Evolutionary conservation across 2,329 filamentous ascomycete genomes (phyloP), one percentile per base, ranked within the genome.

Genomic region (Aspergillus novoparasiticus): DNA sequence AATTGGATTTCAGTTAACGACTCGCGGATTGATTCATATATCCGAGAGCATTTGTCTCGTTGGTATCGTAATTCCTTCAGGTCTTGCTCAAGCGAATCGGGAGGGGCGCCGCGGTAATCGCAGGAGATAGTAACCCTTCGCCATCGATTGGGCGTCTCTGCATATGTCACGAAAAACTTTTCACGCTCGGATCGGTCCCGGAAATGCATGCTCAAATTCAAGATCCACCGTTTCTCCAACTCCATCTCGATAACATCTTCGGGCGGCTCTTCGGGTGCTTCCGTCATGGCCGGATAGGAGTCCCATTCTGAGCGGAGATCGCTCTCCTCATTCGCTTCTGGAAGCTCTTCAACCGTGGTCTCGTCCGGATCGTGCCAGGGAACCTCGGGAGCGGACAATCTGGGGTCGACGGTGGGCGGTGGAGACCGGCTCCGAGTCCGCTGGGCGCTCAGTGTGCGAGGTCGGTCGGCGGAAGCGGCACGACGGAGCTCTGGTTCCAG

Each of bases 131-230:
- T 98, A 57, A 99, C 90, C 57, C 94, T 86, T 60, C 93, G 88
- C 92, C 94, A 97, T 65, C 87, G 83, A 66, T 87, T 90, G 5
- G 92, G 89, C 55, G 86, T 86, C 76, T 96, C 90, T 55, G 93
- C 92, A 76, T 92, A 99, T 0, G 95, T 98, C 66, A 99, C 89
- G 77, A 98, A 99, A 82, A 98, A 98, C 77, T 99, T 99, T 78
- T 99, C 95, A 50, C 94, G 87, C 71, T 92, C 91, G 14, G 94
- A 96, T 72, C 90, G 90, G 79, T 99, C 95, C 63, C 94, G 88
- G 77, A 97, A 99, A 77, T 97, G 93, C 95, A 99, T 97, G 79
- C 93, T 97, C 64, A 98, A 85, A 74, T 99, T 99, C 69, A 99
- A 83, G 64, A 99, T 98, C 95, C 95, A 99, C 72, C 87, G 89